Conservation (phyloP, 805 yeast species). For the Tetrapisispora taiwanensis region DNA sequence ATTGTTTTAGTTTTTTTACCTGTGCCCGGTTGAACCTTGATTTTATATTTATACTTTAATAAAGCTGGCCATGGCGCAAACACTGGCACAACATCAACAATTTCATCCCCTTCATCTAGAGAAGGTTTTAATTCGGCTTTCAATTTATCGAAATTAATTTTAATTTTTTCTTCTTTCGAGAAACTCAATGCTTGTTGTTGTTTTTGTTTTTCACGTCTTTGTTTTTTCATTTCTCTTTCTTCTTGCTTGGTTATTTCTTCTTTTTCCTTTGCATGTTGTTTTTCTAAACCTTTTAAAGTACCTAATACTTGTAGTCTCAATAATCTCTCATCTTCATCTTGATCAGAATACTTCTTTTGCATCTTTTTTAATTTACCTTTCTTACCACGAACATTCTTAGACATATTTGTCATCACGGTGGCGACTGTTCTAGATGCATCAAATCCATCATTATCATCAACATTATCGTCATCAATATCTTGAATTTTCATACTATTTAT, state of each 20-base stretch:
- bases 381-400: slow-evolving; percentile 63
- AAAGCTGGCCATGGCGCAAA: slow-evolving; percentile 91
- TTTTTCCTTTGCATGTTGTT: slow-evolving; percentile 29
- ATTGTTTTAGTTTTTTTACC: slow-evolving; percentile 84
- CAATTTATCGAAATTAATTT: slow-evolving; percentile 36
- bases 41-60: slow-evolving; percentile 64
- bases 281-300: slow-evolving; percentile 51
- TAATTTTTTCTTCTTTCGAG: slow-evolving; percentile 32
- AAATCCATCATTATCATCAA: background rate
- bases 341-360: slow-evolving; percentile 74
- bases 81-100: slow-evolving; percentile 63
- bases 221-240: slow-evolving; percentile 27
- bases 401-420: slow-evolving; percentile 19
- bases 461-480: background rate
- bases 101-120: slow-evolving; percentile 35
- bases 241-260: slow-evolving; percentile 29
- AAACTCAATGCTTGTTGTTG: slow-evolving; percentile 29
- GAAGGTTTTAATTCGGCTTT: slow-evolving; percentile 29
- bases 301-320: slow-evolving; percentile 76
- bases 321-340: slow-evolving; percentile 79
- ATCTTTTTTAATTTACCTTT: slow-evolving; percentile 77
- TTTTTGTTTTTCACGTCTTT: slow-evolving; percentile 31
- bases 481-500: background rate
- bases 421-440: slow-evolving; percentile 10
- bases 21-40: slow-evolving; percentile 67